phyloP scores from a whole-genome alignment of 495 filamentous ascomycete genomes.

The Neurospora sp. region DNA sequence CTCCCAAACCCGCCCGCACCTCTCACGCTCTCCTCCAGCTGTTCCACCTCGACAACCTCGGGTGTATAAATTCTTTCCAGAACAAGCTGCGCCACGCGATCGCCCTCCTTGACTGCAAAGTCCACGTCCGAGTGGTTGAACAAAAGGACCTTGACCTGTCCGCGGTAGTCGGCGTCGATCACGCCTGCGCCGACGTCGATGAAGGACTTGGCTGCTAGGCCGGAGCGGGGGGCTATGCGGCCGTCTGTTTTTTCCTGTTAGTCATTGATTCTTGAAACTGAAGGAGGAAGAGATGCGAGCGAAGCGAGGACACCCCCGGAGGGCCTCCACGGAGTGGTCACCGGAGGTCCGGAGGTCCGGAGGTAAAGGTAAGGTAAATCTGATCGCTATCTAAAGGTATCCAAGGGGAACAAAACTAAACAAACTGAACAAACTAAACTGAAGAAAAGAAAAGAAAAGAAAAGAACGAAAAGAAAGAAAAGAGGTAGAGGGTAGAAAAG shows the following conservation, averaged over 20 bases:
- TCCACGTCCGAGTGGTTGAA: constrained; percentile 85
- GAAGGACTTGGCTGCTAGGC: constrained; percentile 84
- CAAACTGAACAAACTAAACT: not conserved
- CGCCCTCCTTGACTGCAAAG: constrained; percentile 73
- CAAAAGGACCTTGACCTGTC: constrained; percentile 83
- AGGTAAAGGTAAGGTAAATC: too few relatives aligned
- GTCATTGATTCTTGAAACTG: too few relatives aligned
- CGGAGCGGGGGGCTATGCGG: constrained; percentile 82
- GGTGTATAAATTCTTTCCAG: constrained; percentile 90
- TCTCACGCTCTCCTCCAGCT: constrained; percentile 81
- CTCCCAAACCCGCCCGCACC: constrained; percentile 92
- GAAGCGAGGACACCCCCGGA: not conserved
- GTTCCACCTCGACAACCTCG: constrained; percentile 74
- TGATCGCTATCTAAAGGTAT: too few relatives aligned
- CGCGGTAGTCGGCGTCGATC: constrained; percentile 95
- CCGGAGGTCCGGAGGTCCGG: too few relatives aligned
- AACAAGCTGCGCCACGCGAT: constrained; percentile 87
- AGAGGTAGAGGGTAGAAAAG: too few relatives aligned
- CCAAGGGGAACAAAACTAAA: not conserved
- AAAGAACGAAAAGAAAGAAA: not conserved
- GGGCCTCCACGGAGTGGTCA: not conserved
- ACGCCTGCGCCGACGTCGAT: constrained; percentile 94
- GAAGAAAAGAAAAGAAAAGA: not conserved
- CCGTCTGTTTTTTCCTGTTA: too few relatives aligned
- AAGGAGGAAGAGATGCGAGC: not conserved